A percentile compares a stretch with the other conserved stretches of the same genome.
Evolutionary conservation across 129 eudicot species (phyloP).

Genomic region (Flaveria bidentis): DNA sequence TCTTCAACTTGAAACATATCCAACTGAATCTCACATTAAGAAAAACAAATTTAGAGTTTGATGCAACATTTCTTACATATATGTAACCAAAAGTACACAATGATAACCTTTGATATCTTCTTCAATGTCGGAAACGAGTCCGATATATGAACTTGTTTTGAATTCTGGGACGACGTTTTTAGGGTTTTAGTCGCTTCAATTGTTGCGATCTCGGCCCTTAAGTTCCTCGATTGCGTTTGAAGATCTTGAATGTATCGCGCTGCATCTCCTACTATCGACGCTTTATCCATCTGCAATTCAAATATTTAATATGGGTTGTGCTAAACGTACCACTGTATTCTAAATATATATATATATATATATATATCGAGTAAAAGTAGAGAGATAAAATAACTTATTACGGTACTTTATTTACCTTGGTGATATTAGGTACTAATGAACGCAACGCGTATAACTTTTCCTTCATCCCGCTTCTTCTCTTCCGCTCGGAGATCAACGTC

Average conservation of each 20-base stretch:
- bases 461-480: slow-evolving; percentile 85
- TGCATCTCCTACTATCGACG: slow-evolving; percentile 89
- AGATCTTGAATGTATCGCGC: slow-evolving; percentile 66
- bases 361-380: too few relatives aligned
- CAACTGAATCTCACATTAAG: slow-evolving; percentile 38
- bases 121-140: slow-evolving; percentile 27
- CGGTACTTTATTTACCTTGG: slow-evolving; percentile 49
- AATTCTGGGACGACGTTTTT: slow-evolving; percentile 15
- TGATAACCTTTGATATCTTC: slow-evolving; percentile 54
- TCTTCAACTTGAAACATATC: slow-evolving; percentile 75
- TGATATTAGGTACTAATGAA: slow-evolving; percentile 79
- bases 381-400: too few relatives aligned
- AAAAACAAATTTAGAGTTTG: not conserved
- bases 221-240: slow-evolving; percentile 62
- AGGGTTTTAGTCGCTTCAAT: slow-evolving; percentile 49
- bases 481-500: slow-evolving; percentile 70
- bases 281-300: slow-evolving; percentile 75
- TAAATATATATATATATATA: too few relatives aligned
- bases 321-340: too few relatives aligned
- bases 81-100: not conserved
- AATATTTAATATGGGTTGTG: too few relatives aligned
- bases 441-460: slow-evolving; percentile 80
- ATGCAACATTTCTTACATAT: not conserved
- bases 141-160: slow-evolving; percentile 21
- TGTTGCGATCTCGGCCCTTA: slow-evolving; percentile 51